Conservation (phyloP, 257 asterid species). For the Marsdenia floribunda region DNA sequence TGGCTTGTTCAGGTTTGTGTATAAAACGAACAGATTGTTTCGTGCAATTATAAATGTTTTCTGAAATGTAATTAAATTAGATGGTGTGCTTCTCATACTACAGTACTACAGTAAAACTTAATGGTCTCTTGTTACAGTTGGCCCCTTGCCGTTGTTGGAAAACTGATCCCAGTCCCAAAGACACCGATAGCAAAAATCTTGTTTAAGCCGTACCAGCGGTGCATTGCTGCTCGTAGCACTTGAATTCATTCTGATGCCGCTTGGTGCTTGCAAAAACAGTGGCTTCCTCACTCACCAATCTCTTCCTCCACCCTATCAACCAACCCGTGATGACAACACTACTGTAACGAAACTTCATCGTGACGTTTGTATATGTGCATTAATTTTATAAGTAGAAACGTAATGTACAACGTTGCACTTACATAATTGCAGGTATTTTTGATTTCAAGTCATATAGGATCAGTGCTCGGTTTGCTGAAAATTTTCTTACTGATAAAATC, state of each 20-base stretch:
- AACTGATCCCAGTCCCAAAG: constrained; percentile 77
- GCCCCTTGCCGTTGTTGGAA: constrained; percentile 88
- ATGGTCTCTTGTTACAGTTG: constrained; percentile 45
- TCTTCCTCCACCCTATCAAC: background rate
- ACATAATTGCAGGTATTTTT: background rate
- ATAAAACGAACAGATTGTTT: background rate
- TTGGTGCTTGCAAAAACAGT: background rate
- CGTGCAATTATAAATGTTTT: background rate
- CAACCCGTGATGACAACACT: background rate
- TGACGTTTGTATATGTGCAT: background rate
- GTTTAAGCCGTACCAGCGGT: constrained; percentile 60
- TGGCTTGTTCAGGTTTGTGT: constrained; percentile 61
- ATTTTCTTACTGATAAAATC: too few relatives aligned
- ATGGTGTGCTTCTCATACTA: background rate
- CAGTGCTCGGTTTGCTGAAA: background rate
- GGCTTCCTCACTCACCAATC: background rate
- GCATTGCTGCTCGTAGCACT: constrained; percentile 29
- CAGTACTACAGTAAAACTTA: background rate
- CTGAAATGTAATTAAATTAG: background rate
- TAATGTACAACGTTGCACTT: background rate
- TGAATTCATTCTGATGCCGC: background rate
- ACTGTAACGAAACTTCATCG: too few relatives aligned
- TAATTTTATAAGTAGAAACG: background rate
- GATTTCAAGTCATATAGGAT: background rate
- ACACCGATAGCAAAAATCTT: constrained; percentile 77